Conservation (phyloP, 169 alveolate genomes). For the Plasmodium inui region DNA sequence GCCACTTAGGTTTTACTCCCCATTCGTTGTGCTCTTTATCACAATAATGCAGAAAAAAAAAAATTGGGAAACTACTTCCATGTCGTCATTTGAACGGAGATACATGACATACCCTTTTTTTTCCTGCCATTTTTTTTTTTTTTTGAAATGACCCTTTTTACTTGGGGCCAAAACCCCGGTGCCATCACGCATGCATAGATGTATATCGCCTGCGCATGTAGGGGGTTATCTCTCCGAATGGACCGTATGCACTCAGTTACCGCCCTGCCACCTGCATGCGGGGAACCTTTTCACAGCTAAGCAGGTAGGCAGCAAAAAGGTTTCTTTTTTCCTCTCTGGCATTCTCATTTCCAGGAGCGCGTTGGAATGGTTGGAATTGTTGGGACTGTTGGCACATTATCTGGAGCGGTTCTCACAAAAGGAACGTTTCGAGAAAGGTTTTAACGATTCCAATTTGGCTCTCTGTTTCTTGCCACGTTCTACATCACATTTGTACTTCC, state of each 20-base stretch:
- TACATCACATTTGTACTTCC: not conserved
- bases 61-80: not conserved
- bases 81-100: not conserved
- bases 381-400: not conserved
- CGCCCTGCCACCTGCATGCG: not conserved
- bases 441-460: not conserved
- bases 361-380: not conserved
- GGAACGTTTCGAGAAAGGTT: not conserved
- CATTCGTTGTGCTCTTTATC: not conserved
- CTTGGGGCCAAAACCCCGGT: not conserved
- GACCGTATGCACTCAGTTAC: not conserved
- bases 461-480: not conserved
- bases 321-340: not conserved
- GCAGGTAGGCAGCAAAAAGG: not conserved
- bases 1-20: not conserved
- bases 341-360: not conserved
- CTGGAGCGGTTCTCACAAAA: not conserved
- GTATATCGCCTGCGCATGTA: not conserved
- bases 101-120: not conserved
- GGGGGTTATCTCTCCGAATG: not conserved
- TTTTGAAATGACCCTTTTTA: not conserved
- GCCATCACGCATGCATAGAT: not conserved
- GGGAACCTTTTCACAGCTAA: not conserved
- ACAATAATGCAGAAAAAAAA: not conserved
- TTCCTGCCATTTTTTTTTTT: not conserved